Evolutionary conservation across 164 flowering plant species (phyloP).

Genomic region (Magnolia officinalis): DNA sequence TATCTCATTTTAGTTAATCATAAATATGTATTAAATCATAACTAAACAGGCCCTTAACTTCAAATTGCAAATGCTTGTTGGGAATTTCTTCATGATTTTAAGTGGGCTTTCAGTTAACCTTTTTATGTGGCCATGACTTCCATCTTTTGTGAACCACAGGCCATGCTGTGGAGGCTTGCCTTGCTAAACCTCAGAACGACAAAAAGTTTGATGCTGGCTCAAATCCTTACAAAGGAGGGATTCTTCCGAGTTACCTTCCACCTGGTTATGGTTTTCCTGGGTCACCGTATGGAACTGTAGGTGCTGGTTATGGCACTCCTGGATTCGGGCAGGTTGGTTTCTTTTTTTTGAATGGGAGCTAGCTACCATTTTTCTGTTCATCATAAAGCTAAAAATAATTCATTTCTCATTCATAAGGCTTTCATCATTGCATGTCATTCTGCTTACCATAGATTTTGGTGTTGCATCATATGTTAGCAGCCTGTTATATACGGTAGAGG

Average conservation of each 20-base stretch:
- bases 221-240: conserved; percentile 37
- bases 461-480: conserved; percentile 34
- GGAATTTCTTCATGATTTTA: no score
- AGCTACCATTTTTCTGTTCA: not conserved
- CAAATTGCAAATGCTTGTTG: no score
- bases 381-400: not conserved
- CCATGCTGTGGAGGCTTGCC: conserved; percentile 72
- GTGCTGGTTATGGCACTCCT: conserved; percentile 56
- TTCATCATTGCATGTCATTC: not conserved
- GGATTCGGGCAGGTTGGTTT: conserved; percentile 60
- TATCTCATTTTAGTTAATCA: no score
- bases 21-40: no score
- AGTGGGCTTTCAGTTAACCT: no score
- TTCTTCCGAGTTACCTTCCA: conserved; percentile 42
- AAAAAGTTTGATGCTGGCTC: conserved; percentile 53
- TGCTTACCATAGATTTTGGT: conserved; percentile 3
- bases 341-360: not conserved
- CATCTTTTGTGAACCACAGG: conserved; percentile 41
- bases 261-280: conserved; percentile 58
- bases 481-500: conserved; percentile 97
- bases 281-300: conserved; percentile 62
- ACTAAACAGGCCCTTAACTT: no score
- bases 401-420: not conserved
- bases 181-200: conserved; percentile 93
- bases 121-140: not conserved